These are phyloP conservation scores for Microsporum canis DNA, from an alignment of 2,329 filamentous ascomycete genomes.

Conservation along the genomic window DNA sequence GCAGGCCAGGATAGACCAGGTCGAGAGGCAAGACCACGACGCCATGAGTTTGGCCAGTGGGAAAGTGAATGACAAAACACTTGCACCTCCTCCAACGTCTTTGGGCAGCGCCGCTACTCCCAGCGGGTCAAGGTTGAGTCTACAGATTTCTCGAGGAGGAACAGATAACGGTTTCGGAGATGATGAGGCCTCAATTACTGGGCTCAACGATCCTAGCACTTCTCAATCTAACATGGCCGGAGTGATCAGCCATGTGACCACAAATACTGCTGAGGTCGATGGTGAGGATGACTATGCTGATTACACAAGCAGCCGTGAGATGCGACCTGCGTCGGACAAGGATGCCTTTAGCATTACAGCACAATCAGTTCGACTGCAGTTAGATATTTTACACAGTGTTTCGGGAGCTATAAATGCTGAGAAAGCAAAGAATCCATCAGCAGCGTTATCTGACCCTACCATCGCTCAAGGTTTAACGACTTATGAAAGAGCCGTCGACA, in stretches of 20 bases:
- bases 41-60: conserved; percentile 20
- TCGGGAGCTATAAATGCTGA: conserved; percentile 69
- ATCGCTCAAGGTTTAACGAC: conserved; percentile 67
- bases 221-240: conserved; percentile 40
- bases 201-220: conserved; percentile 47
- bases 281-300: conserved; percentile 63
- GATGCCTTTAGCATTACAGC: conserved; percentile 96
- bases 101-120: conserved; percentile 26
- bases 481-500: conserved; percentile 82
- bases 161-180: conserved; percentile 41
- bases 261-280: conserved; percentile 47
- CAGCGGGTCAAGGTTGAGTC: conserved; percentile 38
- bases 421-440: conserved; percentile 54
- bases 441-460: conserved; percentile 63
- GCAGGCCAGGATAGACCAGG: conserved; percentile 68
- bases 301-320: conserved; percentile 65
- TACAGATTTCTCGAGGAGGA: conserved; percentile 37
- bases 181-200: conserved; percentile 43
- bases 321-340: conserved; percentile 55
- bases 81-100: conserved; percentile 25
- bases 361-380: conserved; percentile 82
- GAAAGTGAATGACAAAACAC: conserved; percentile 28
- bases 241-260: conserved; percentile 39
- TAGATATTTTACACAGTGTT: conserved; percentile 80
- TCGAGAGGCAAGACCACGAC: conserved; percentile 42